Conservation (phyloP, 306 rosid genomes). For the Inga laurina region DNA sequence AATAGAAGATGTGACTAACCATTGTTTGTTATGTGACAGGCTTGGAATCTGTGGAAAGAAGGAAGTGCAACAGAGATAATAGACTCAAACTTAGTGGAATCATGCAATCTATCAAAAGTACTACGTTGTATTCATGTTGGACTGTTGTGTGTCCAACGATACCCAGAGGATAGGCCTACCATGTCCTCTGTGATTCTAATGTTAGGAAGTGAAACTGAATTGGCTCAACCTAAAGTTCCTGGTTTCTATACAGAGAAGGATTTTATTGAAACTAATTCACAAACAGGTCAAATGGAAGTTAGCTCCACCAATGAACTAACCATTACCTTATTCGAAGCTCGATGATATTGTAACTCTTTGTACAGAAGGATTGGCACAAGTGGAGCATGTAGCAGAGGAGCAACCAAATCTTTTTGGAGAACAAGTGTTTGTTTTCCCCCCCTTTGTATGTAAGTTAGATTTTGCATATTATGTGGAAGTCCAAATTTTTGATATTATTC, state of each 20-base stretch:
- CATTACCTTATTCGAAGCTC: constrained; percentile 33
- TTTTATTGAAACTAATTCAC: not conserved
- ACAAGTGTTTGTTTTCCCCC: not conserved
- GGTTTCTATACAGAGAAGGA: constrained; percentile 35
- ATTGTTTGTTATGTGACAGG: constrained; percentile 31
- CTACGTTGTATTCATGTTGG: constrained; percentile 56
- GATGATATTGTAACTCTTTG: not conserved
- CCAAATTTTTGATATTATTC: not conserved
- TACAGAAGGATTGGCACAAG: not conserved
- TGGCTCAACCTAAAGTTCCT: constrained; percentile 54
- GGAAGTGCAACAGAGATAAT: constrained; percentile 44
- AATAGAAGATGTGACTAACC: too few species aligned
- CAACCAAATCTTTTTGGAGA: not conserved
- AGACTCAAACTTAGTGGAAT: constrained; percentile 34
- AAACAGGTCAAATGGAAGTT: constrained; percentile 27
- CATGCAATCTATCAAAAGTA: constrained; percentile 27
- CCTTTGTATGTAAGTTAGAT: not conserved
- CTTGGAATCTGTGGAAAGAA: constrained; percentile 61
- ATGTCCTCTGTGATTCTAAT: constrained; percentile 46
- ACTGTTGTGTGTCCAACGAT: constrained; percentile 55
- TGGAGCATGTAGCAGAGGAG: not conserved
- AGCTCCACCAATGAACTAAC: constrained; percentile 26
- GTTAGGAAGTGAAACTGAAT: constrained; percentile 46
- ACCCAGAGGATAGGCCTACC: constrained; percentile 41
- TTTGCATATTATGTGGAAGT: not conserved